Evolutionary conservation across 257 asterid species (phyloP).

Genomic region (Sherardia arvensis): DNA sequence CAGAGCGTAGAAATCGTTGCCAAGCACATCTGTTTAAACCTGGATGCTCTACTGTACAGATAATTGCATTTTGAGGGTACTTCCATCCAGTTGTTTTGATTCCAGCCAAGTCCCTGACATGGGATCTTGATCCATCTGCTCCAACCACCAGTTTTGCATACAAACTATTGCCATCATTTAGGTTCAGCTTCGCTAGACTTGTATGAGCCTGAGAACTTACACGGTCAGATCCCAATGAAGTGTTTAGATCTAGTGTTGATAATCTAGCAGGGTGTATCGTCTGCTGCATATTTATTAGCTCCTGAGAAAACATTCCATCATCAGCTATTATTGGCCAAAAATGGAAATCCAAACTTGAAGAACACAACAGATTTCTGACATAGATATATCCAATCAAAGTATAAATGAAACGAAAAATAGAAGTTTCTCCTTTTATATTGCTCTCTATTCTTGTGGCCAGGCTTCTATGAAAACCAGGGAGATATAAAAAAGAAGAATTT

Average conservation of each 20-base stretch:
- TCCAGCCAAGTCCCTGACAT: slow-evolving; percentile 82
- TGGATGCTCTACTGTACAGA: slow-evolving; percentile 75
- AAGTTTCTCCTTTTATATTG: neutral
- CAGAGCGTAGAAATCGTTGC: slow-evolving; percentile 82
- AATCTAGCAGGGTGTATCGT: slow-evolving; percentile 63
- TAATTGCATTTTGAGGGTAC: slow-evolving; percentile 80
- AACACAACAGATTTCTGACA: neutral
- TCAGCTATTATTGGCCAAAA: neutral
- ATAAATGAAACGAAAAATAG: neutral
- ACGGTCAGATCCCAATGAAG: slow-evolving; percentile 23
- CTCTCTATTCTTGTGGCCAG: neutral
- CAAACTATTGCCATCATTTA: slow-evolving; percentile 63
- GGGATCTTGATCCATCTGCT: slow-evolving; percentile 94
- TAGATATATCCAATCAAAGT: neutral
- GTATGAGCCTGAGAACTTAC: slow-evolving; percentile 29
- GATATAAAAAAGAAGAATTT: neutral
- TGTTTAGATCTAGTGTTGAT: slow-evolving; percentile 37
- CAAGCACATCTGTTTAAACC: slow-evolving; percentile 66
- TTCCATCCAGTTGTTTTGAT: slow-evolving; percentile 88
- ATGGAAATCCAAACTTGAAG: neutral
- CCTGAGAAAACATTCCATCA: slow-evolving; percentile 33
- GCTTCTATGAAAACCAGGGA: neutral
- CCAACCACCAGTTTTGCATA: slow-evolving; percentile 92
- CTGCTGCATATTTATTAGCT: slow-evolving; percentile 37
- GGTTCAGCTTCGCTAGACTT: slow-evolving; percentile 60